phyloP scores from a whole-genome alignment of 2,329 filamentous ascomycete species.

The Xylariomycetidae sp. region DNA sequence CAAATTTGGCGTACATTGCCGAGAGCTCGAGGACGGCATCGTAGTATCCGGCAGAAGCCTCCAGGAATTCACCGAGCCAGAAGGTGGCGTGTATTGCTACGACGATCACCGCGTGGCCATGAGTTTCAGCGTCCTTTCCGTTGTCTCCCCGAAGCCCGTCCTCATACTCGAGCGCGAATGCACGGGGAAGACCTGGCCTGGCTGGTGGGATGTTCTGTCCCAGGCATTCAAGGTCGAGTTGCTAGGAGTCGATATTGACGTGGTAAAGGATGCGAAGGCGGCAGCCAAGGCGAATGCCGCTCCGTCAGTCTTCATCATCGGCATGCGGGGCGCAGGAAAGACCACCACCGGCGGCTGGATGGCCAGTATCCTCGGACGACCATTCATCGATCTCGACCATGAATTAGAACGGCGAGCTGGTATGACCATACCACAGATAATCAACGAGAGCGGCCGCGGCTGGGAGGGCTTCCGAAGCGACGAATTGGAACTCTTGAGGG shows the following conservation, averaged over 20 bases:
- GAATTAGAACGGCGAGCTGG: slow-evolving; percentile 73
- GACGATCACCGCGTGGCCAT: slow-evolving; percentile 98
- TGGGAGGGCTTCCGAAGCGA: slow-evolving; percentile 86
- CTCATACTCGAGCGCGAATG: slow-evolving; percentile 87
- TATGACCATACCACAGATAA: slow-evolving; percentile 80
- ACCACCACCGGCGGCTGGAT: slow-evolving; percentile 90
- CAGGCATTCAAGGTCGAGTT: slow-evolving; percentile 72
- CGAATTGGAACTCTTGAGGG: slow-evolving; percentile 70
- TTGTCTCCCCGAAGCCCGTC: slow-evolving; percentile 65
- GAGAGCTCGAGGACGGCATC: slow-evolving; percentile 93
- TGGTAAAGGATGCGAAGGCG: slow-evolving; percentile 21
- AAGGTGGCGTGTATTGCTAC: slow-evolving; percentile 79
- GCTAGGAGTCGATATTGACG: slow-evolving; percentile 63
- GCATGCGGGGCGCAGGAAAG: slow-evolving; percentile 96
- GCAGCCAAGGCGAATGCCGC: slow-evolving; percentile 35
- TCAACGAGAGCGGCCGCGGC: slow-evolving; percentile 60
- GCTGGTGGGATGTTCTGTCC: slow-evolving; percentile 91
- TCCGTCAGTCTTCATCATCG: slow-evolving; percentile 85
- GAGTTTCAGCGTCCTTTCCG: slow-evolving; percentile 89
- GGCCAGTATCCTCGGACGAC: slow-evolving; percentile 66
- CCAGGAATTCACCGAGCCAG: slow-evolving; percentile 46
- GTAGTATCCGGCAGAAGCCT: slow-evolving; percentile 56
- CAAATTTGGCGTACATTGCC: slow-evolving; percentile 85
- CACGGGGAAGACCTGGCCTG: slow-evolving; percentile 96
- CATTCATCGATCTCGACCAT: slow-evolving; percentile 81